Evolutionary conservation across 2,329 filamentous ascomycete genomes (phyloP).

Genomic region (Coleophoma cylindrospora): DNA sequence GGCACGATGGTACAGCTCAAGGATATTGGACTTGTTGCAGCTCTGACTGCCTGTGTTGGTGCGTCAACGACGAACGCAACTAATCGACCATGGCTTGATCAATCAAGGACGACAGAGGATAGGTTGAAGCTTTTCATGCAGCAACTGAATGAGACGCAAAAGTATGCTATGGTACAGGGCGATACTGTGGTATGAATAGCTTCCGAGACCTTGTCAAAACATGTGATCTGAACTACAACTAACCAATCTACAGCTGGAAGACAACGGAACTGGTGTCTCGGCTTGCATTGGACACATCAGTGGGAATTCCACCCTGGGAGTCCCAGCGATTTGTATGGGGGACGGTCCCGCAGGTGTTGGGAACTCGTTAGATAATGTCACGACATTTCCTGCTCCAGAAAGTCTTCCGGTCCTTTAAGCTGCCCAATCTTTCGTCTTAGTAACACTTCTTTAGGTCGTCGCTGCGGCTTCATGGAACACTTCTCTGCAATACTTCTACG

Average conservation of each 20-base stretch:
- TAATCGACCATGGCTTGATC: constrained; percentile 8
- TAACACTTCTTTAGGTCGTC: not conserved
- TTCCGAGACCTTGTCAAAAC: not conserved
- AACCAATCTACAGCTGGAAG: constrained; percentile 1
- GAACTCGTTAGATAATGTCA: constrained; percentile 9
- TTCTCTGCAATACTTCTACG: constrained; percentile 53
- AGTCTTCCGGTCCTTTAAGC: constrained; percentile 1
- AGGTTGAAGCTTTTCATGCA: constrained; percentile 7
- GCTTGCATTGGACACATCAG: constrained; percentile 6
- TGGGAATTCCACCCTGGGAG: constrained; percentile 7
- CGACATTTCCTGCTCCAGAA: constrained; percentile 4
- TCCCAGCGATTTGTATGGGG: constrained; percentile 21
- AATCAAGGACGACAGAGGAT: constrained; percentile 3
- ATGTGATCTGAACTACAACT: too few relatives aligned
- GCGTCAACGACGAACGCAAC: too few relatives aligned
- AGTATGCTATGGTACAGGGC: constrained; percentile 9
- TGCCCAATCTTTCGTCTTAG: too few relatives aligned
- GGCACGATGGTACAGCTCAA: too few relatives aligned
- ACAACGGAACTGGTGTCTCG: constrained; percentile 7
- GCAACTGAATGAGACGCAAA: constrained; percentile 7
- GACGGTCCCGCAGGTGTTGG: constrained; percentile 22
- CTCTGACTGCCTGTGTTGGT: too few relatives aligned
- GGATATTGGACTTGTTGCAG: too few relatives aligned
- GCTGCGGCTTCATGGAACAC: constrained; percentile 60
- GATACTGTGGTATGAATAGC: constrained; percentile 5